Evolutionary conservation across 352 stramenopile species (phyloP), one percentile per base, ranked within the genome.

Genomic region (Globisporangium apiculatum): DNA sequence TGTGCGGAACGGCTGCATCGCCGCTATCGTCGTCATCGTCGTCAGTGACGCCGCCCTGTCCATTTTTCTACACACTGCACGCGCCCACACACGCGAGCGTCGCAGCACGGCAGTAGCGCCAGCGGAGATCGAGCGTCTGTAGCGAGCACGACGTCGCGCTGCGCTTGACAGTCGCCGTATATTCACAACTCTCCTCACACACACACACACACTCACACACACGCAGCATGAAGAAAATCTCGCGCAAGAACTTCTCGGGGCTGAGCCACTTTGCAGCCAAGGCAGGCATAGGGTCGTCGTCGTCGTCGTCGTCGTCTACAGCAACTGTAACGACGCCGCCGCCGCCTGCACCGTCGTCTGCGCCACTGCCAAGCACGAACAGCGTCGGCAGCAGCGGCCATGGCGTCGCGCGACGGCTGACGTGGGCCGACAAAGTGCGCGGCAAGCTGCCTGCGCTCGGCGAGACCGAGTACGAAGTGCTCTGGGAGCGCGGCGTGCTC

Each of bases 391-490:
- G 7, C 18, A 51, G 50, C 36, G 57, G 53, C 35, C 51, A 58
- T 3, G 61, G 59, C 15, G 53, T 64, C 41, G 10, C 66, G 18
- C 71, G 68, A 9, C 73, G 76, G 3, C 55, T 65, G 48, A 90
- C 75, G 48, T 93, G 83, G 83, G 83, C 83, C 35, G 83, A 92
- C 64, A 86, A 87, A 59, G 79, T 92, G 49, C 68, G 83, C 31
- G 83, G 89, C 54, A 92, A 93, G 57, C 62, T 95, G 31, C 79
- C 85, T 38, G 69, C 75, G 5, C 64, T 95, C 5, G 74, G 71
- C 7, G 77, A 91, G 18, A 83, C 89, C 53, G 85, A 95, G 67
- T 95, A 95, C 67, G 84, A 92, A 58, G 81, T 95, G 53, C 68
- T 91, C 14, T 95, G 85, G 85, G 85, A 95, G 57, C 83, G 83